phyloP scores from a whole-genome alignment of 2,329 filamentous ascomycete genomes.

The Aspergillus luchuensis region DNA sequence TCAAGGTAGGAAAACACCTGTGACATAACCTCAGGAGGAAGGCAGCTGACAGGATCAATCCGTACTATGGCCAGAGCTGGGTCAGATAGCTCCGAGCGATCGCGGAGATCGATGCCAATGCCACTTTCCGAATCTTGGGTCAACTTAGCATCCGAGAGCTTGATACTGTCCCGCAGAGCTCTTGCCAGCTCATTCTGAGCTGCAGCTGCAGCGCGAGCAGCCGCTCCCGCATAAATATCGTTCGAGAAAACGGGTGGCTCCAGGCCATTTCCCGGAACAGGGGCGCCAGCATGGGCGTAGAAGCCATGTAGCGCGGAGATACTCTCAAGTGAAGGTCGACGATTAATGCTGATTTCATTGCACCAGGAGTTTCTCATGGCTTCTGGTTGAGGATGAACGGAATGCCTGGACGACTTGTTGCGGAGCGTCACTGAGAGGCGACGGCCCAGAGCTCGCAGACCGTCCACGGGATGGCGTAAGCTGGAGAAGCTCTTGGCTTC shows the following conservation, averaged over 20 bases:
- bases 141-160: slow-evolving; percentile 34
- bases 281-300: slow-evolving; percentile 33
- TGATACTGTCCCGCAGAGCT: slow-evolving; percentile 33
- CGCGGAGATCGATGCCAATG: slow-evolving; percentile 49
- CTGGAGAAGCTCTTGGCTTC: slow-evolving; percentile 46
- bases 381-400: slow-evolving; percentile 22
- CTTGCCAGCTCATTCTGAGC: slow-evolving; percentile 51
- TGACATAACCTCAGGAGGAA: slow-evolving; percentile 62
- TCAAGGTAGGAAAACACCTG: slow-evolving; percentile 64
- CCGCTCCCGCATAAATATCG: slow-evolving; percentile 45
- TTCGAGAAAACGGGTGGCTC: slow-evolving; percentile 45
- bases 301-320: slow-evolving; percentile 38
- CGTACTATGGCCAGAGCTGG: slow-evolving; percentile 41
- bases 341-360: slow-evolving; percentile 34
- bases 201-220: slow-evolving; percentile 51
- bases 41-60: slow-evolving; percentile 55
- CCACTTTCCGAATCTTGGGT: slow-evolving; percentile 52
- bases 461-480: slow-evolving; percentile 45
- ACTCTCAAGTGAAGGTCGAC: slow-evolving; percentile 40
- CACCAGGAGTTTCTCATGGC: slow-evolving; percentile 27
- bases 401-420: slow-evolving; percentile 39
- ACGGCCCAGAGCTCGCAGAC: slow-evolving; percentile 44
- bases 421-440: slow-evolving; percentile 45
- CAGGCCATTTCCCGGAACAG: slow-evolving; percentile 40
- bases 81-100: slow-evolving; percentile 39